Percentiles rank a stretch among this genome's conserved stretches.
phyloP scores from a whole-genome alignment of 2,329 filamentous ascomycete genomes.

The Sclerotinia trifoliorum region DNA sequence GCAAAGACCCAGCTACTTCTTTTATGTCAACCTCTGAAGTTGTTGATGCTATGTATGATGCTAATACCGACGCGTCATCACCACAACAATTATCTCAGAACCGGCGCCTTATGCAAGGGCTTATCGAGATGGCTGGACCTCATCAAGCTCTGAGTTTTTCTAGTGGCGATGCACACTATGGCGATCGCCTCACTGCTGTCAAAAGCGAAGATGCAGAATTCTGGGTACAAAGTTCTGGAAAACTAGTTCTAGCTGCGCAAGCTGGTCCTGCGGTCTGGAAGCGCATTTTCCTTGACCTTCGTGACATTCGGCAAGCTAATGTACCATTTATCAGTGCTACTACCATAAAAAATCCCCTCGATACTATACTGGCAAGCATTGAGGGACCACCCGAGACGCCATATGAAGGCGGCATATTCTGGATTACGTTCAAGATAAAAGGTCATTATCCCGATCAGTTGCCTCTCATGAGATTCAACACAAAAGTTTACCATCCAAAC shows the following conservation, averaged over 20 bases:
- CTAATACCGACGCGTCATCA: not conserved
- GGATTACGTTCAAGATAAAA: constrained; percentile 28
- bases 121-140: constrained; percentile 7
- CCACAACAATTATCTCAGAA: constrained; percentile 18
- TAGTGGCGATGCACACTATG: constrained; percentile 24
- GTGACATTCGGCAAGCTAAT: constrained; percentile 28
- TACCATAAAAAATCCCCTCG: constrained; percentile 28
- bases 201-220: constrained; percentile 20
- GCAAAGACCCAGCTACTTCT: not conserved
- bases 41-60: not conserved
- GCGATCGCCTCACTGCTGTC: not conserved
- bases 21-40: not conserved
- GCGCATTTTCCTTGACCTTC: constrained; percentile 32
- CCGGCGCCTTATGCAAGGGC: constrained; percentile 17
- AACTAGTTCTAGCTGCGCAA: constrained; percentile 8
- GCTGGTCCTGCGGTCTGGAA: constrained; percentile 24
- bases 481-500: constrained; percentile 34
- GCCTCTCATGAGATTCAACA: constrained; percentile 26
- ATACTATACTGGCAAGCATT: constrained; percentile 33
- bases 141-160: constrained; percentile 18
- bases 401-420: constrained; percentile 34
- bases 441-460: not conserved
- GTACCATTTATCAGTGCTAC: constrained; percentile 33
- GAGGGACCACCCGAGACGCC: constrained; percentile 35
- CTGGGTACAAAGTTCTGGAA: constrained; percentile 16